Conservation (phyloP, 495 filamentous ascomycete genomes). For the Xanthoparmelia taractica region DNA sequence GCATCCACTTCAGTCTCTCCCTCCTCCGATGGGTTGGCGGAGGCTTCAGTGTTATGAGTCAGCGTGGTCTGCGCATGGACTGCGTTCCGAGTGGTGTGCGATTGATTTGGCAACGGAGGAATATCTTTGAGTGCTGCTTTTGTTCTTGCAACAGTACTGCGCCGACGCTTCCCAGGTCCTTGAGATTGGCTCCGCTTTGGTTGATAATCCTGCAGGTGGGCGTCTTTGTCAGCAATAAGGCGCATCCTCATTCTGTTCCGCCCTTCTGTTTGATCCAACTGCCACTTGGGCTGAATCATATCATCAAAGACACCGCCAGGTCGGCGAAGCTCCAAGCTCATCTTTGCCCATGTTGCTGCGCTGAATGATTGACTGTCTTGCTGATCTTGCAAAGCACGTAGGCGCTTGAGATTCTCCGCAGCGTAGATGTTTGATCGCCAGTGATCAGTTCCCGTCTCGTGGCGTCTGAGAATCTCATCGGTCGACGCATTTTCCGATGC, state of each 20-base stretch:
- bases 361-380: slow-evolving; percentile 78
- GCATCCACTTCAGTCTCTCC: slow-evolving; percentile 30
- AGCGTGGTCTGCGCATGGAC: background rate
- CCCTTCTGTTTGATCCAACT: slow-evolving; percentile 89
- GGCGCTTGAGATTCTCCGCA: slow-evolving; percentile 85
- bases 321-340: slow-evolving; percentile 64
- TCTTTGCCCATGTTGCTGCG: slow-evolving; percentile 59
- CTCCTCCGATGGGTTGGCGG: slow-evolving; percentile 1
- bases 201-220: slow-evolving; percentile 67
- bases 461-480: slow-evolving; percentile 65
- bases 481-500: slow-evolving; percentile 53
- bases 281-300: slow-evolving; percentile 63
- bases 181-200: slow-evolving; percentile 66
- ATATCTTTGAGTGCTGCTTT: slow-evolving; percentile 11
- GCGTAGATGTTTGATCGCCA: slow-evolving; percentile 94
- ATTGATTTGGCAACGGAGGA: slow-evolving; percentile 15
- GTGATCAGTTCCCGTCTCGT: slow-evolving; percentile 74
- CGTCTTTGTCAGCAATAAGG: slow-evolving; percentile 65
- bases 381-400: slow-evolving; percentile 78
- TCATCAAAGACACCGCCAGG: slow-evolving; percentile 73
- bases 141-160: slow-evolving; percentile 12
- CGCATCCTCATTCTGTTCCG: slow-evolving; percentile 89
- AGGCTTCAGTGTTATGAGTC: background rate
- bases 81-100: background rate
- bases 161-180: slow-evolving; percentile 28